Evolutionary conservation across 371 early-diverging fungal genomes (phyloP), one percentile per base, ranked within the genome.

Genomic region (Saksenaea oblongispora): DNA sequence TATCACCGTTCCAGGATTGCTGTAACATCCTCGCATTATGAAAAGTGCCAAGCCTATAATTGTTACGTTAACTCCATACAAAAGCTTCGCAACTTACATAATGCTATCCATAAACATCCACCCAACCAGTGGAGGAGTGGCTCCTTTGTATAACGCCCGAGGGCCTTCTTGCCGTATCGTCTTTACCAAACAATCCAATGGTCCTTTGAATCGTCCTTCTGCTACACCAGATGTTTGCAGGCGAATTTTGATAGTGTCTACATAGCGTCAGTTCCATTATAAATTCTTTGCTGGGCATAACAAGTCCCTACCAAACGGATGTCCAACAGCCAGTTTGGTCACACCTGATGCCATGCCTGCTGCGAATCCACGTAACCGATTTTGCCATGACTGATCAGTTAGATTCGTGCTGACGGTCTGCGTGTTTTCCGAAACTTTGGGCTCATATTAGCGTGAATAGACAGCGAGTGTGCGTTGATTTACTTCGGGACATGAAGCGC

Each of bases 51-150:
- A 95, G 76, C 84, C 91, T 92, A 62, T 37, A 22, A 22, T 24
- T 22, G 2, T 18, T 18, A 5, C 26, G 11, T 47, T 47, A 47
- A 22, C 1, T 1, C n/a, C 26, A 17, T 5, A 18, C 9, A 22
- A 47, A 22, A 47, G 10, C 51, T 9, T 1, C 51, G 22, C 27
- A n/a, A 36, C 78, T 70, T 82, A 89, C 88, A 89, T 89, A 56
- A 92, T 84, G 51, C 89, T 87, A 64, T 96, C 95, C 94, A 95
- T 94, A 54, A 93, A 80, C 35, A 91, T 89, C 96, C 97, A 98
- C 8, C 98, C 96, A 39, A 96, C 69, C 41, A 96, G 73, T 3
- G 98, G 97, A 9, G 96, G 96, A 15, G 94, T 93, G 4, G 96
- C 95, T 26, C 95, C 95, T 73, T 94, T 95, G 82, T 95, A 96